A percentile compares a stretch with the other conserved stretches of the same genome.
These are phyloP conservation scores for Coemansia sp. DNA, from an alignment of 192 early-diverging fungal genomes.

Conservation along the genomic window DNA sequence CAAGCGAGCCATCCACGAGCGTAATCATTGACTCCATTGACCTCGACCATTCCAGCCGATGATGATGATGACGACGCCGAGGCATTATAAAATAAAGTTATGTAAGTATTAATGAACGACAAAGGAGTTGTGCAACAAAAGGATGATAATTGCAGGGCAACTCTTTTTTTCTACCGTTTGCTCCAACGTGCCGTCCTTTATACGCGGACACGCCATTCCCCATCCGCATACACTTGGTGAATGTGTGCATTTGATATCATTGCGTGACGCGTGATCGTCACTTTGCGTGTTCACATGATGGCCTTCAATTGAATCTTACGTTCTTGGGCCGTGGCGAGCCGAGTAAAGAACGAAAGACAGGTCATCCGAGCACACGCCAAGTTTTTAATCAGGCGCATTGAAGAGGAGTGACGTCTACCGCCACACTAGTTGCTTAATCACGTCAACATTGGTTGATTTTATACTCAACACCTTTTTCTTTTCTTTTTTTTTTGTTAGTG, in stretches of 20 bases:
- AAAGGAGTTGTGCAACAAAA: not conserved
- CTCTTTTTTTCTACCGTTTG: not conserved
- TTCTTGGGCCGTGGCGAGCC: not conserved
- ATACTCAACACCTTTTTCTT: not conserved
- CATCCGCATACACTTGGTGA: not conserved
- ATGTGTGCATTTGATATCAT: not conserved
- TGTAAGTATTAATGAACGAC: not conserved
- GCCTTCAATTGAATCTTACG: not conserved
- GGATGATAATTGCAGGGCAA: not conserved
- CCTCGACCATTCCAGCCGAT: constrained; percentile 42
- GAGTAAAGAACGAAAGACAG: too few relatives aligned
- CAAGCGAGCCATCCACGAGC: constrained; percentile 26
- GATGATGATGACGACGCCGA: constrained; percentile 34
- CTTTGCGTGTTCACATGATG: not conserved
- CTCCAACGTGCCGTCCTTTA: not conserved
- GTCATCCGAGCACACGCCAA: not conserved
- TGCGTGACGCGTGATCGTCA: constrained; percentile 14
- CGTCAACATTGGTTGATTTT: too few relatives aligned
- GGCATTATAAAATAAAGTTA: constrained; percentile 24
- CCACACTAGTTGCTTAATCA: not conserved
- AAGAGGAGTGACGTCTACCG: not conserved
- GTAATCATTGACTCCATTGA: constrained; percentile 48
- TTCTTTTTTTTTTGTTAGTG: not conserved
- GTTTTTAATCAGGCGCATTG: not conserved
- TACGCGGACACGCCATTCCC: not conserved